phyloP scores from a whole-genome alignment of 345 rosid genomes.

The Passiflora organensis region DNA sequence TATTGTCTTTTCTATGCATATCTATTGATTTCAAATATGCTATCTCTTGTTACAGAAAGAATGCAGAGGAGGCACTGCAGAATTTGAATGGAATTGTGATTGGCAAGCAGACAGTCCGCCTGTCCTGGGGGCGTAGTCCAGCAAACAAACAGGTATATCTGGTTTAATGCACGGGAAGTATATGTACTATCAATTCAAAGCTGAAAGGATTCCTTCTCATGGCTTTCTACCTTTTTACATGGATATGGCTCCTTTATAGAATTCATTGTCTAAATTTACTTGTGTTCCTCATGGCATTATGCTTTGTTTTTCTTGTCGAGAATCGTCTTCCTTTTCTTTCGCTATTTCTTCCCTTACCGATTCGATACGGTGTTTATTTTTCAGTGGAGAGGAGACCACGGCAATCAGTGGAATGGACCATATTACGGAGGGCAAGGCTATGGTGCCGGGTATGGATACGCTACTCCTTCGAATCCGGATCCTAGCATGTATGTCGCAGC shows the following conservation, averaged over 20 bases:
- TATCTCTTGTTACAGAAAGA: slow-evolving; percentile 47
- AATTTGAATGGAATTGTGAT: slow-evolving; percentile 66
- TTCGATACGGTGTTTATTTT: no score
- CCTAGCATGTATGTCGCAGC: slow-evolving; percentile 49
- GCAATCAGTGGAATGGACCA: slow-evolving; percentile 73
- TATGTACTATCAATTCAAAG: background rate
- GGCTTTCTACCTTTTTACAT: background rate
- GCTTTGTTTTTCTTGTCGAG: no score
- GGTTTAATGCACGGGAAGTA: background rate
- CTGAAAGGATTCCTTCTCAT: no score
- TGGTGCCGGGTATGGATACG: slow-evolving; percentile 56
- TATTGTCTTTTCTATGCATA: background rate
- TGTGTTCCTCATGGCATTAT: no score
- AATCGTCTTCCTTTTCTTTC: no score
- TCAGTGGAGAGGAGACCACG: slow-evolving; percentile 76
- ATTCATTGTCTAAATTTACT: no score
- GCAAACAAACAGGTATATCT: slow-evolving; percentile 69
- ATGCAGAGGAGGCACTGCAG: slow-evolving; percentile 82
- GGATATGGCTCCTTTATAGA: background rate
- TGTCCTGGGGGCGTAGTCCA: slow-evolving; percentile 93
- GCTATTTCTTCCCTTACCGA: no score
- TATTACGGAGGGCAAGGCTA: slow-evolving; percentile 64
- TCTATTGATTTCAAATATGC: slow-evolving; percentile 6
- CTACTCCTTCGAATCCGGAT: slow-evolving; percentile 39
- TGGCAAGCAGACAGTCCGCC: slow-evolving; percentile 89